Evolutionary conservation across 441 rosid genomes (phyloP).

Genomic region (Monsonia emarginata): DNA sequence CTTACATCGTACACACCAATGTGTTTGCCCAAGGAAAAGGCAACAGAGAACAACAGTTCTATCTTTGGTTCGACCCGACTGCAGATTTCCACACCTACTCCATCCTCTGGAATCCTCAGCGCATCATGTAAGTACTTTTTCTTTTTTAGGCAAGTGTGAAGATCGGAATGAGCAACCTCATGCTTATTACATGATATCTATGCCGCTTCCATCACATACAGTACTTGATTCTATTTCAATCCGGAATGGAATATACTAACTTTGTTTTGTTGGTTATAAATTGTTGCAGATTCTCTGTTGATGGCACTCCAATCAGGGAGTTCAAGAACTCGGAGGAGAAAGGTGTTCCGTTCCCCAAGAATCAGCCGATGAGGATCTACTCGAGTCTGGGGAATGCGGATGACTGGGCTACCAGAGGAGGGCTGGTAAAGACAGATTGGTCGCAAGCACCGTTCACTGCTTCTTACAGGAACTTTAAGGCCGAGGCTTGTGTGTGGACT

Average conservation of each 20-base stretch:
- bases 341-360: conserved; percentile 24
- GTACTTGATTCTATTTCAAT: no score
- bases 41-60: conserved; percentile 19
- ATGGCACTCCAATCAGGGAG: conserved; percentile 21
- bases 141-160: no score
- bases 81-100: conserved; percentile 22
- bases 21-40: conserved; percentile 19
- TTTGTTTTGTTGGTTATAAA: no score
- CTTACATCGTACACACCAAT: conserved; percentile 21
- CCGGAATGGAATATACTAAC: no score
- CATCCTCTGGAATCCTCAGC: conserved; percentile 21
- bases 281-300: conserved; percentile 23
- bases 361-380: conserved; percentile 24
- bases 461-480: conserved; percentile 23
- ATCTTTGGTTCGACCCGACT: conserved; percentile 23
- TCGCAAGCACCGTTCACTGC: conserved; percentile 25
- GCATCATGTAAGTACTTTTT: conserved; percentile 23
- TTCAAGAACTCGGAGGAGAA: conserved; percentile 25
- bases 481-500: conserved; percentile 20
- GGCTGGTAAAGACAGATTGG: conserved; percentile 33
- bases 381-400: conserved; percentile 37
- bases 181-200: no score
- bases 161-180: no score
- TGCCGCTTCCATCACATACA: no score
- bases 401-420: conserved; percentile 49